Evolutionary conservation across 495 filamentous ascomycete species (phyloP).

Genomic region (Penicillium subrubescens): DNA sequence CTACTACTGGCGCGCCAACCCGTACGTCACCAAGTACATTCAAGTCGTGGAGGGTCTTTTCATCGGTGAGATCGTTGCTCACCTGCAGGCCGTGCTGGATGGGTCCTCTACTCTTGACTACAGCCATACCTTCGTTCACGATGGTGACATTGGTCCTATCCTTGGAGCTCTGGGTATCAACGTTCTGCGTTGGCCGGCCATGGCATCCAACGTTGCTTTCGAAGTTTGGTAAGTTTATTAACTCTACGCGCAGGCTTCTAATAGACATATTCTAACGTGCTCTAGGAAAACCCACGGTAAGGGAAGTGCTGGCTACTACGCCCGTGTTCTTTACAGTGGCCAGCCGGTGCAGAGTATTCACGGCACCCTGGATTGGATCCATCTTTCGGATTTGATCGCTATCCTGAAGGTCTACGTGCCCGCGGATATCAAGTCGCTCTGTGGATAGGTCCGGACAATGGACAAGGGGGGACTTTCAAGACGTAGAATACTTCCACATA

Average conservation of each 20-base stretch:
- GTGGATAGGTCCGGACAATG: conserved; percentile 6
- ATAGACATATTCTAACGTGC: background rate
- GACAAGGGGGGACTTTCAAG: background rate
- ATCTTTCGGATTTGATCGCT: conserved; percentile 13
- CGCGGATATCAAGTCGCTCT: conserved; percentile 16
- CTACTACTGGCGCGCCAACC: conserved; percentile 46
- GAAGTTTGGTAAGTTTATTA: conserved; percentile 43
- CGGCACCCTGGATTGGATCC: conserved; percentile 19
- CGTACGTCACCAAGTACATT: conserved; percentile 41
- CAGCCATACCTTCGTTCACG: conserved; percentile 38
- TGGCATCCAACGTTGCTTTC: conserved; percentile 36
- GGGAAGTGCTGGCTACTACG: conserved; percentile 24
- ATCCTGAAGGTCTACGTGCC: conserved; percentile 20
- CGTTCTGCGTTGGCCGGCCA: conserved; percentile 33
- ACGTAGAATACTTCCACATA: background rate
- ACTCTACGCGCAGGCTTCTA: no score
- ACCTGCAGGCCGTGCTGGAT: conserved; percentile 33
- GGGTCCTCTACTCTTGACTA: conserved; percentile 26
- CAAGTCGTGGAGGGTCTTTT: conserved; percentile 45
- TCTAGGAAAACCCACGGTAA: conserved; percentile 18
- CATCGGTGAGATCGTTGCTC: conserved; percentile 42
- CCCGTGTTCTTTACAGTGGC: conserved; percentile 45
- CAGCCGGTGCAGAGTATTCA: conserved; percentile 22
- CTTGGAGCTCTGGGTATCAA: conserved; percentile 33
- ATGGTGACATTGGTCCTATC: conserved; percentile 36